These are phyloP conservation scores for Phytophthora cryptogea DNA, from an alignment of 352 stramenopile genomes.

Conservation along the genomic window DNA sequence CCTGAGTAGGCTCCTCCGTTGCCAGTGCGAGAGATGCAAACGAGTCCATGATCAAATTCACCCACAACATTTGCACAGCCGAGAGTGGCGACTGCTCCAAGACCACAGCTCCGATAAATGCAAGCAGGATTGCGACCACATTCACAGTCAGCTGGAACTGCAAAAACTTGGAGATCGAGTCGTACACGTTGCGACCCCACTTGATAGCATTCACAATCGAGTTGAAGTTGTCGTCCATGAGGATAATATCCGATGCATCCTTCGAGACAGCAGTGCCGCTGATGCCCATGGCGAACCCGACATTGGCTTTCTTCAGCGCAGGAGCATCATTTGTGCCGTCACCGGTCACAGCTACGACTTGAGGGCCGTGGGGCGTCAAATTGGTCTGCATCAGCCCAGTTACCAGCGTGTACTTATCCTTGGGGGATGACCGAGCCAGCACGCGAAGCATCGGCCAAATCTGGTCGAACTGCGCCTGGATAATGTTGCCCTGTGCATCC, in stretches of 20 bases:
- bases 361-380: slow-evolving; percentile 42
- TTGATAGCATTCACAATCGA: slow-evolving; percentile 96
- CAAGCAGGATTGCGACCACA: slow-evolving; percentile 90
- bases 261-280: slow-evolving; percentile 93
- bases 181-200: slow-evolving; percentile 96
- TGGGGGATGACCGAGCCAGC: slow-evolving; percentile 50
- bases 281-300: slow-evolving; percentile 95
- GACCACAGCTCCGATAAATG: slow-evolving; percentile 83
- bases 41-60: slow-evolving; percentile 98
- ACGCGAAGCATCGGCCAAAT: slow-evolving; percentile 65
- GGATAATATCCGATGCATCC: slow-evolving; percentile 95
- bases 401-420: slow-evolving; percentile 64
- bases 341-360: slow-evolving; percentile 94
- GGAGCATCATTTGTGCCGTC: slow-evolving; percentile 96
- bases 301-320: slow-evolving; percentile 93
- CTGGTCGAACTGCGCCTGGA: slow-evolving; percentile 57
- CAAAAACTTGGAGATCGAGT: slow-evolving; percentile 97
- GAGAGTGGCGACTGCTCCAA: slow-evolving; percentile 82
- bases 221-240: slow-evolving; percentile 96
- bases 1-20: slow-evolving; percentile 88
- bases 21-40: slow-evolving; percentile 94
- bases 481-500: slow-evolving; percentile 49
- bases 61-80: slow-evolving; percentile 96
- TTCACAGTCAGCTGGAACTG: slow-evolving; percentile 98
- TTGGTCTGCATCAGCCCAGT: slow-evolving; percentile 54